A percentile compares a stretch with the other conserved stretches of the same genome.
Conservation (phyloP, 306 rosid species). For the Cercis canadensis region DNA sequence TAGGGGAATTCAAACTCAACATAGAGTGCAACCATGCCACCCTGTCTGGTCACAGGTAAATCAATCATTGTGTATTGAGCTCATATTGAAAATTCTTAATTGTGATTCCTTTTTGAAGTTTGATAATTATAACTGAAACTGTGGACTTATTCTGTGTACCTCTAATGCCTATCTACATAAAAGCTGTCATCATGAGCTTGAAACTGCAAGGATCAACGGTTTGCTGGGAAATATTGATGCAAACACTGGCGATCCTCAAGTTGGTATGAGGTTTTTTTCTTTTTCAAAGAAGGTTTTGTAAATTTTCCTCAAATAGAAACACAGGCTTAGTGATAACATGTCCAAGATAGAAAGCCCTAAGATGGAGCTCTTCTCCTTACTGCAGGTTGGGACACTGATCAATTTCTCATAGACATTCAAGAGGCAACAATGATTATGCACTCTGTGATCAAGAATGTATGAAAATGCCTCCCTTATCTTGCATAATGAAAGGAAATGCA, state of each 20-base stretch:
- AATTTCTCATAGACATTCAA: conserved; percentile 83
- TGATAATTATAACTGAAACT: conserved; percentile 26
- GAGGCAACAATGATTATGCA: conserved; percentile 92
- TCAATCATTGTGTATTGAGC: not conserved
- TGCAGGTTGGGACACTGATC: conserved; percentile 98
- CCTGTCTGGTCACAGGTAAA: conserved; percentile 95
- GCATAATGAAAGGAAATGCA: not conserved
- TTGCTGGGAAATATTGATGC: conserved; percentile 91
- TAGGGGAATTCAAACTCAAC: conserved; percentile 91
- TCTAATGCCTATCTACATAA: conserved; percentile 14
- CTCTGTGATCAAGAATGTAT: conserved; percentile 81
- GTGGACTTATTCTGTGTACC: conserved; percentile 18
- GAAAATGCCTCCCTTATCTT: conserved; percentile 20
- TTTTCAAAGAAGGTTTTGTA: not conserved
- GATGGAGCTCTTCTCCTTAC: conserved; percentile 23
- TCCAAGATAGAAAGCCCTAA: conserved; percentile 28
- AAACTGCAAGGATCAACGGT: conserved; percentile 93
- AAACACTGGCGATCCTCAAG: conserved; percentile 95
- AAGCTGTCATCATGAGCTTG: conserved; percentile 97
- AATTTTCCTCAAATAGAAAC: not conserved
- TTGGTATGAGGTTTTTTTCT: conserved; percentile 56
- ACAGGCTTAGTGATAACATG: not conserved
- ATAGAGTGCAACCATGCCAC: conserved; percentile 98
- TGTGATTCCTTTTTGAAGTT: conserved; percentile 18
- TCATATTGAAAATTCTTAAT: conserved; percentile 18